phyloP scores from a whole-genome alignment of 148 eudicot genomes.

The Bassia scoparia region DNA sequence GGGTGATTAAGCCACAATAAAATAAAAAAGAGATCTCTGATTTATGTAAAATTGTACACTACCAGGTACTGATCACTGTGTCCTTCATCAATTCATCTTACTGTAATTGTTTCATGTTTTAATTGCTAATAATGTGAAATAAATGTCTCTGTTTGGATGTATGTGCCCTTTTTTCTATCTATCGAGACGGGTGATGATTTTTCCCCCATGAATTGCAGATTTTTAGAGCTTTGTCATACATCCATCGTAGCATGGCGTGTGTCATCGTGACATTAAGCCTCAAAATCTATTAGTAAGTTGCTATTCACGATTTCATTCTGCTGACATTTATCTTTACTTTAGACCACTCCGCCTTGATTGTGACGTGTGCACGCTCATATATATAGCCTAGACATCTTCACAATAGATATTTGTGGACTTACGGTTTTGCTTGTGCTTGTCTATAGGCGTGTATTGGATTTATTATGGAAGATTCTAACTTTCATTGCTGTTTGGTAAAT shows the following conservation, averaged over 20 bases:
- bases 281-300: conserved; percentile 61
- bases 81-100: no score
- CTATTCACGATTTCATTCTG: background rate
- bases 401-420: background rate
- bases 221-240: conserved; percentile 61
- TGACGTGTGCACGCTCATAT: background rate
- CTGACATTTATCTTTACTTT: background rate
- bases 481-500: conserved; percentile 10
- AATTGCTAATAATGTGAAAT: background rate
- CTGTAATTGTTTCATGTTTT: background rate
- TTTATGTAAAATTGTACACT: conserved; percentile 69
- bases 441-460: background rate
- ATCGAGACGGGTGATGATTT: background rate
- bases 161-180: background rate
- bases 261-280: conserved; percentile 81
- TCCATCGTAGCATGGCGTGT: conserved; percentile 56
- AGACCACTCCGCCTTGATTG: background rate
- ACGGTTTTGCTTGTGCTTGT: background rate
- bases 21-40: conserved; percentile 61
- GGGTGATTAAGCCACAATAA: conserved; percentile 63
- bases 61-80: no score
- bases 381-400: background rate
- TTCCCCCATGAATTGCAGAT: conserved; percentile 38
- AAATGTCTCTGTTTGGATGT: no score
- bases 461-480: conserved; percentile 3